These are phyloP conservation scores for Polyporus arcularius DNA, from an alignment of 768 basidiomycete genomes.

Conservation along the genomic window DNA sequence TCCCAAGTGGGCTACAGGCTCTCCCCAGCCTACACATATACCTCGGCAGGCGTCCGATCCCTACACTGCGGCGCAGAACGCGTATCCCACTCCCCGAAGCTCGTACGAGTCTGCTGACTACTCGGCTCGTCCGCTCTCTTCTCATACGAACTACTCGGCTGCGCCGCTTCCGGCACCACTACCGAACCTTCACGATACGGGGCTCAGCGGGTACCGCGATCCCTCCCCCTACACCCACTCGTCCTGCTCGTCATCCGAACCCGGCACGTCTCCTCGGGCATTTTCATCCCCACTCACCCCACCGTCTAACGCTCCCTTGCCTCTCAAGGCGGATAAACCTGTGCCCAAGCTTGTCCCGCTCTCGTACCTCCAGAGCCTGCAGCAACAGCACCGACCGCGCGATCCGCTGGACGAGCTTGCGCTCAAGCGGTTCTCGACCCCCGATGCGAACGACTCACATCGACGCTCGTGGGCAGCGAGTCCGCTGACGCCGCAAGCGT, in stretches of 20 bases:
- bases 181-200: slow-evolving; percentile 16
- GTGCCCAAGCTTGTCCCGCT: slow-evolving; percentile 54
- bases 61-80: slow-evolving; percentile 8
- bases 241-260: slow-evolving; percentile 24
- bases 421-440: slow-evolving; percentile 50
- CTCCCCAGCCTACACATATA: slow-evolving; percentile 7
- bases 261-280: slow-evolving; percentile 19
- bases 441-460: slow-evolving; percentile 15
- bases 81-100: slow-evolving; percentile 13
- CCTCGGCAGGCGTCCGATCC: slow-evolving; percentile 1
- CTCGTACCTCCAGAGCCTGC: slow-evolving; percentile 55
- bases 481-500: background rate
- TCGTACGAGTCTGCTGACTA: slow-evolving; percentile 14
- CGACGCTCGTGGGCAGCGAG: slow-evolving; percentile 9
- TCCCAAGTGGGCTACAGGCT: slow-evolving; percentile 8
- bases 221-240: slow-evolving; percentile 31
- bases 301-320: slow-evolving; percentile 13
- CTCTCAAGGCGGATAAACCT: slow-evolving; percentile 5
- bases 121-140: slow-evolving; percentile 1
- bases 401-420: slow-evolving; percentile 68
- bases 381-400: slow-evolving; percentile 44
- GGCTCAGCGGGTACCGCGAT: slow-evolving; percentile 23
- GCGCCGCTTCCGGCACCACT: slow-evolving; percentile 7
- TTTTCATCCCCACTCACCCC: slow-evolving; percentile 23
- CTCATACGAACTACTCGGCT: background rate